These are phyloP conservation scores for Nigrograna mackinnonii DNA, from an alignment of 2,329 filamentous ascomycete genomes.

Conservation along the genomic window DNA sequence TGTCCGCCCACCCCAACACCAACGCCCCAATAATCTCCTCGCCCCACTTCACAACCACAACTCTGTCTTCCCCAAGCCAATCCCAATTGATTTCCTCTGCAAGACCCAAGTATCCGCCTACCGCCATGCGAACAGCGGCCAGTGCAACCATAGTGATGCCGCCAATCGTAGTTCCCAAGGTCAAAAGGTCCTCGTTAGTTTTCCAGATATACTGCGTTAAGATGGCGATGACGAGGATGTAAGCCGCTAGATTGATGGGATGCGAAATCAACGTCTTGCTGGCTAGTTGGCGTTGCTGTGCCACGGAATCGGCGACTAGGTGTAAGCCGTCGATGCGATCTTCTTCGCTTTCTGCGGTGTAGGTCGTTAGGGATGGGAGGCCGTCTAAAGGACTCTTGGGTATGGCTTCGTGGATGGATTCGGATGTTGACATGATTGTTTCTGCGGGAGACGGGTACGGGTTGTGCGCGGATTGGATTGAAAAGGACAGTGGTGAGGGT, in stretches of 20 bases:
- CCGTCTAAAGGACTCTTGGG: slow-evolving; percentile 20
- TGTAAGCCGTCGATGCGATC: slow-evolving; percentile 71
- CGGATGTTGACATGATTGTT: slow-evolving; percentile 29
- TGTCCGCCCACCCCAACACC: slow-evolving; percentile 67
- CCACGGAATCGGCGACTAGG: slow-evolving; percentile 79
- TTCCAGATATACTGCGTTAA: slow-evolving; percentile 45
- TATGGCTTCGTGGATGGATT: slow-evolving; percentile 18
- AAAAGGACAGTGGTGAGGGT: slow-evolving; percentile 49
- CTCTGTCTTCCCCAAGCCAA: slow-evolving; percentile 59
- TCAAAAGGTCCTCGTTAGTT: slow-evolving; percentile 53
- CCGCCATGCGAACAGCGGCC: slow-evolving; percentile 62
- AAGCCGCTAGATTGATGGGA: slow-evolving; percentile 39
- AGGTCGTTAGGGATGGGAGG: slow-evolving; percentile 65
- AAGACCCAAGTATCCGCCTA: slow-evolving; percentile 63
- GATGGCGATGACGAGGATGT: slow-evolving; percentile 44
- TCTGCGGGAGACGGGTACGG: slow-evolving; percentile 40
- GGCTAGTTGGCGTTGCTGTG: slow-evolving; percentile 76
- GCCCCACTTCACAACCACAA: slow-evolving; percentile 69
- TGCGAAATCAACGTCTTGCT: slow-evolving; percentile 57
- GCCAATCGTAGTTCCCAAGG: slow-evolving; percentile 61
- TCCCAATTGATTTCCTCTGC: slow-evolving; percentile 65
- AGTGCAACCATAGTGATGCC: slow-evolving; percentile 68
- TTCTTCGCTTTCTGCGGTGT: slow-evolving; percentile 50
- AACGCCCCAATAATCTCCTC: slow-evolving; percentile 71
- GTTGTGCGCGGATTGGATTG: slow-evolving; percentile 42